These are phyloP conservation scores for Paracorniculantispora psalliotae DNA, from an alignment of 2,329 filamentous ascomycete species.

Conservation along the genomic window DNA sequence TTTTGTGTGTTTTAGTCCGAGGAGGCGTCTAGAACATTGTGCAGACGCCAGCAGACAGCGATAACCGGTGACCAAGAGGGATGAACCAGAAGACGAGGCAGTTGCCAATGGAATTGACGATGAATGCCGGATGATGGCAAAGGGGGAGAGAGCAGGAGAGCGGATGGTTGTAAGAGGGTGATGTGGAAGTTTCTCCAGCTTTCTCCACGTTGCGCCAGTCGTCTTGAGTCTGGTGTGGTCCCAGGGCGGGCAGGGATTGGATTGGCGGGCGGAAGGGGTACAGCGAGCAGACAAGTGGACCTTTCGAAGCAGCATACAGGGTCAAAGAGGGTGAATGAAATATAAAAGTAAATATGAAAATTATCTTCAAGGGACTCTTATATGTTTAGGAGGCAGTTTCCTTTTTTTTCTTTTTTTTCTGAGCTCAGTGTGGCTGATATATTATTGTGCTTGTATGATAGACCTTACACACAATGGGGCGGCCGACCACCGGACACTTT, in stretches of 20 bases:
- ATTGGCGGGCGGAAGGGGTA: too few species aligned
- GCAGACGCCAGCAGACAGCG: conserved; percentile 28
- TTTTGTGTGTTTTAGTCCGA: conserved; percentile 18
- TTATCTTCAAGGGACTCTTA: too few species aligned
- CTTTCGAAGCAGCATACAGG: too few species aligned
- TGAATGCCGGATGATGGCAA: conserved; percentile 21
- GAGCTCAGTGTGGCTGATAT: too few species aligned
- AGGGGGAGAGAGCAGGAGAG: conserved; percentile 20
- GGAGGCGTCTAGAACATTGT: conserved; percentile 36
- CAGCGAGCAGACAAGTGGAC: too few species aligned
- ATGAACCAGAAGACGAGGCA: conserved; percentile 34
- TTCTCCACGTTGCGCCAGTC: conserved; percentile 25
- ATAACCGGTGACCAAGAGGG: conserved; percentile 37
- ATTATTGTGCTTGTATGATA: too few species aligned
- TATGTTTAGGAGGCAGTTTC: too few species aligned
- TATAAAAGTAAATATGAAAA: too few species aligned
- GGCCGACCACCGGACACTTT: neutral
- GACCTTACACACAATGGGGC: too few species aligned
- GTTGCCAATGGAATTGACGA: conserved; percentile 24
- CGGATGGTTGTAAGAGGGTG: conserved; percentile 31
- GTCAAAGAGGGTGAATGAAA: too few species aligned
- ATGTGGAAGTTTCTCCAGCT: conserved; percentile 38
- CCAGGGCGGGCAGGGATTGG: conserved; percentile 19
- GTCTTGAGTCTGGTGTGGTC: neutral
- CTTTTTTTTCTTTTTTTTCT: too few species aligned